Evolutionary conservation across 2,329 filamentous ascomycete genomes (phyloP).

Genomic region (Exophiala aquamarina): DNA sequence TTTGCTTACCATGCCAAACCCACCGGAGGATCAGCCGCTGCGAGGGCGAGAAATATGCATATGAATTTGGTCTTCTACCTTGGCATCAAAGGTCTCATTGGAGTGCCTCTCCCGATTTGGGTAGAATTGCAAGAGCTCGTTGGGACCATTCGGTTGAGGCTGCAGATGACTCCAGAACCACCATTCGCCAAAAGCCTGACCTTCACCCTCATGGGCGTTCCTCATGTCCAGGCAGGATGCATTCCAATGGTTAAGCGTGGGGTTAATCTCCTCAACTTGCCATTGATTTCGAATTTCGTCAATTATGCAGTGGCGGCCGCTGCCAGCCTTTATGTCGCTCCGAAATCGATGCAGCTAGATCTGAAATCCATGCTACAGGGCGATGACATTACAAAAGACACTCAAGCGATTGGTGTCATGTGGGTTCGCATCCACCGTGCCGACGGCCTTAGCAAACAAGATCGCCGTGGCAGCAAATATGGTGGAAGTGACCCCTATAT

Average conservation of each 20-base stretch:
- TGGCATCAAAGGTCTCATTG: slow-evolving; percentile 83
- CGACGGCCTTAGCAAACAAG: slow-evolving; percentile 85
- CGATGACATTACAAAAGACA: slow-evolving; percentile 86
- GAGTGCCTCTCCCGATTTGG: slow-evolving; percentile 81
- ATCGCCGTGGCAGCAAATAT: slow-evolving; percentile 74
- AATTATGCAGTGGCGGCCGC: slow-evolving; percentile 91
- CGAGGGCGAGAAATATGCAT: slow-evolving; percentile 91
- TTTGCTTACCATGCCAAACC: slow-evolving; percentile 90
- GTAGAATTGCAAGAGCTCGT: slow-evolving; percentile 91
- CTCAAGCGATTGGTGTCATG: slow-evolving; percentile 80
- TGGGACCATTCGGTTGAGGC: slow-evolving; percentile 76
- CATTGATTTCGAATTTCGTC: slow-evolving; percentile 92
- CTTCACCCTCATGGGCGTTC: slow-evolving; percentile 90
- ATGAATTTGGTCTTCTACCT: slow-evolving; percentile 96
- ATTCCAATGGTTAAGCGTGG: slow-evolving; percentile 89
- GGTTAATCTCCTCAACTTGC: slow-evolving; percentile 87
- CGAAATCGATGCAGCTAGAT: slow-evolving; percentile 90
- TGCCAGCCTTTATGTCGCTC: slow-evolving; percentile 87
- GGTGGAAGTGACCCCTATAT: slow-evolving; percentile 96
- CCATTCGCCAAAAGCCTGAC: slow-evolving; percentile 91
- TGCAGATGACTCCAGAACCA: slow-evolving; percentile 85
- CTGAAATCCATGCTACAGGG: slow-evolving; percentile 87
- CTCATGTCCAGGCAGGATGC: slow-evolving; percentile 85
- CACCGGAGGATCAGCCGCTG: slow-evolving; percentile 66
- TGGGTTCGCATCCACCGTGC: slow-evolving; percentile 92